phyloP scores from a whole-genome alignment of 1,139 yeast species.

The Sugiyamaella sp. region DNA sequence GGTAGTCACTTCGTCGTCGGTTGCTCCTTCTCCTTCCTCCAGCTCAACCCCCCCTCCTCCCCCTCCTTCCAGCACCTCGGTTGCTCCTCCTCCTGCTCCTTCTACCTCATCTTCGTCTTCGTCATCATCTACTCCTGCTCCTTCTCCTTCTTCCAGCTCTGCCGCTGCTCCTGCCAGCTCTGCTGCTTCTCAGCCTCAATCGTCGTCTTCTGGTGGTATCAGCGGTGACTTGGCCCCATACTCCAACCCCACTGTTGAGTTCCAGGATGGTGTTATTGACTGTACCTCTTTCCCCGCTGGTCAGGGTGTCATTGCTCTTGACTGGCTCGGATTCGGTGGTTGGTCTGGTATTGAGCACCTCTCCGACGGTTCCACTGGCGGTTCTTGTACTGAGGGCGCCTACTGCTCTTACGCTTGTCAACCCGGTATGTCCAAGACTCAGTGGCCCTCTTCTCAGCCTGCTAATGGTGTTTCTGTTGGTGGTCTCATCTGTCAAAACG shows the following conservation, averaged over 20 bases:
- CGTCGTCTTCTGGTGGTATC: constrained; percentile 45
- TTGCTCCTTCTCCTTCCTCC: constrained; percentile 32
- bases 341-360: constrained; percentile 81
- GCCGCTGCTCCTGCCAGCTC: constrained; percentile 44
- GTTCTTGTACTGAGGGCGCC: constrained; percentile 78
- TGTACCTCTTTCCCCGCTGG: constrained; percentile 87
- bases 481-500: constrained; percentile 78
- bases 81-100: constrained; percentile 25
- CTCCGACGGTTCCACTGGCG: constrained; percentile 56
- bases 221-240: constrained; percentile 61
- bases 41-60: constrained; percentile 28
- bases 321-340: constrained; percentile 84
- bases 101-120: constrained; percentile 31
- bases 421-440: constrained; percentile 96
- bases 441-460: constrained; percentile 91
- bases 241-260: constrained; percentile 56
- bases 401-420: constrained; percentile 97
- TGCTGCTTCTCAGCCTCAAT: constrained; percentile 40
- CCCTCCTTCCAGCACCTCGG: constrained; percentile 18
- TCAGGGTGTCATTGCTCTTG: constrained; percentile 83
- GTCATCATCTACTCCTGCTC: constrained; percentile 39
- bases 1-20: constrained; percentile 27
- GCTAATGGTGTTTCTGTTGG: constrained; percentile 86
- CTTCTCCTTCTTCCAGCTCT: constrained; percentile 36
- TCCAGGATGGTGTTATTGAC: constrained; percentile 77